A percentile compares a stretch with the other conserved stretches of the same genome.
phyloP scores from a whole-genome alignment of 352 stramenopile species.

The Pythium periplocum region DNA sequence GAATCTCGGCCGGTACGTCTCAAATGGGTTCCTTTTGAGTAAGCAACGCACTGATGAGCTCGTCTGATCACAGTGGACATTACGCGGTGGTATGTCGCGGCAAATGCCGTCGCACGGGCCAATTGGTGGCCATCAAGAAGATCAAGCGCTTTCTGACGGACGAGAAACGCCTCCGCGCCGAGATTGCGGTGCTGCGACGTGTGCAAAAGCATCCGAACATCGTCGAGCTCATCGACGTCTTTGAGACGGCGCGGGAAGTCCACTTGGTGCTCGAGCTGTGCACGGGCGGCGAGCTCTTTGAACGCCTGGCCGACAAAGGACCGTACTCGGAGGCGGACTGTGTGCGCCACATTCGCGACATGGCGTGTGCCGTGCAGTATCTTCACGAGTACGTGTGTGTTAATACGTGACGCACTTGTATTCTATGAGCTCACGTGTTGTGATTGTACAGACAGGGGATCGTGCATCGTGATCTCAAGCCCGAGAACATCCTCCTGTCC shows the following conservation, averaged over 20 bases:
- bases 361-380: slow-evolving; percentile 66
- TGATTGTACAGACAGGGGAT: slow-evolving; percentile 46
- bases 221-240: slow-evolving; percentile 74
- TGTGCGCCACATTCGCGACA: slow-evolving; percentile 62
- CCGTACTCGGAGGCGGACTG: slow-evolving; percentile 81
- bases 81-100: slow-evolving; percentile 64
- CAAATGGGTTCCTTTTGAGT: too few relatives aligned
- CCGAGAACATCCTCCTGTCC: slow-evolving; percentile 80
- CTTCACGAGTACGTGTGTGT: slow-evolving; percentile 48
- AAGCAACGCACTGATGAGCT: too few relatives aligned
- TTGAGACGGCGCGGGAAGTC: slow-evolving; percentile 73
- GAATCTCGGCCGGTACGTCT: slow-evolving; percentile 36
- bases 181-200: slow-evolving; percentile 54
- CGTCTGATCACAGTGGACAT: slow-evolving; percentile 34
- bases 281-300: slow-evolving; percentile 78
- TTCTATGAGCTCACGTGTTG: too few relatives aligned
- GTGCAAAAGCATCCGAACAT: slow-evolving; percentile 72
- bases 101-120: slow-evolving; percentile 40
- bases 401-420: neutral
- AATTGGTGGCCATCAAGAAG: slow-evolving; percentile 72
- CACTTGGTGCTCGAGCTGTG: slow-evolving; percentile 79
- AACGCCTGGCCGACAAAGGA: slow-evolving; percentile 70
- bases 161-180: slow-evolving; percentile 49
- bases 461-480: slow-evolving; percentile 79
- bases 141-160: slow-evolving; percentile 81